Evolutionary conservation across 371 early-diverging fungal species (phyloP).

Genomic region (Coemansia sp.): DNA sequence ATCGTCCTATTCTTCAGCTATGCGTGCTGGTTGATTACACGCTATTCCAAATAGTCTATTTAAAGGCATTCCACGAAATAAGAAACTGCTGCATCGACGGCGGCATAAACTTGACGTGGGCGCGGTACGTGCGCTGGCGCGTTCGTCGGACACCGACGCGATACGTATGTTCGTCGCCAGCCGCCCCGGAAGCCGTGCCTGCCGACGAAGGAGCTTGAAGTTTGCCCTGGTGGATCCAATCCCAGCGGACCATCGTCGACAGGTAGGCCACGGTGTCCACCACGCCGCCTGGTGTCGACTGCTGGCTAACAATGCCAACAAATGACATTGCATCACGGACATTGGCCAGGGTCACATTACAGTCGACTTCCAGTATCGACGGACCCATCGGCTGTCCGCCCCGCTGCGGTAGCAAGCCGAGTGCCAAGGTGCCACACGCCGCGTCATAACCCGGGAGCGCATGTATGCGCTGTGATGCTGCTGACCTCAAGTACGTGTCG

Average conservation of each 20-base stretch:
- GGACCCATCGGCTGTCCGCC: not conserved
- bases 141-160: constrained; percentile 34
- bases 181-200: not conserved
- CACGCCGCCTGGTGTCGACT: not conserved
- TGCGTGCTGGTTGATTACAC: too few relatives aligned
- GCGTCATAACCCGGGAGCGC: not conserved
- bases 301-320: not conserved
- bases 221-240: constrained; percentile 41
- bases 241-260: constrained; percentile 36
- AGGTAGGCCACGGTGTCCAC: constrained; percentile 24
- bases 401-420: not conserved
- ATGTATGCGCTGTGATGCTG: not conserved
- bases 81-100: constrained; percentile 17
- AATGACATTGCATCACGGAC: not conserved
- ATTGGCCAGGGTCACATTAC: not conserved
- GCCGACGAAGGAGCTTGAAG: not conserved
- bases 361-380: not conserved
- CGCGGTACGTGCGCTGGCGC: constrained; percentile 38
- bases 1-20: too few relatives aligned
- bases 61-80: constrained; percentile 10
- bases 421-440: too few relatives aligned
- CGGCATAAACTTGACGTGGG: constrained; percentile 34
- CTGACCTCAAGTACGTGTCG: not conserved
- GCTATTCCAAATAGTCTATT: not conserved
- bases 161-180: constrained; percentile 14